Evolutionary conservation across 1,284 basidiomycete genomes (phyloP), one percentile per base, ranked within the genome.

Genomic region (Coniophora puteana): DNA sequence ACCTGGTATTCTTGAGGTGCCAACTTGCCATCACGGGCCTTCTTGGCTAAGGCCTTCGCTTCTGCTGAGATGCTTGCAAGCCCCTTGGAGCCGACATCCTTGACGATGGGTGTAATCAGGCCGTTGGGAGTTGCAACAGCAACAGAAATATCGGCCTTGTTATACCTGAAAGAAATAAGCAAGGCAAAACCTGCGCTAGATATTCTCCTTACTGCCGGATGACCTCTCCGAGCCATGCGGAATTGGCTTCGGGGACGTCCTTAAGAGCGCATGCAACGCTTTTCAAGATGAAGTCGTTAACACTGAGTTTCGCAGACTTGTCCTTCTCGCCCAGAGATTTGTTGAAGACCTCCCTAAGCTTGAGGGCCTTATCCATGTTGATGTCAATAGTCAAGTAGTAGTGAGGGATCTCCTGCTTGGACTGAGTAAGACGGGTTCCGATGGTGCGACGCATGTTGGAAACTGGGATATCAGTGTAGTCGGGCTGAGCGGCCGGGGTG

Each of bases 261-360:
- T 78, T 76, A 43, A 98, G 77, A 4, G 96, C 95, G 51, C 93
- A 86, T 8, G 87, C 83, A 32, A 89, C 83, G 5, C 93, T 96
- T 72, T 99, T 99, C 63, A 98, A 83, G 57, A 99, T 83, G 62
- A 99, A 99, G 71, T 99, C 96, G 64, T 98, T 97, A 45, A 99
- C 92, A 50, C 90, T 94, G 47, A 99, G 79, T 74, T 99, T 99
- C 38, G 83, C 80, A 47, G 77, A 72, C 56, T 86, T 87, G 62
- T 89, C 85, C 67, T 88, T 86, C 59, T 93, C 93, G 31, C 78
- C 79, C 33, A 91, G 66, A 26, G 85, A 77, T 62, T 87, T 87
- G 78, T 99, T 99, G 75, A 99, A 99, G 48, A 98, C 85, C 65
- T 94, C 83, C 44, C 95, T 80, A 47, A 99, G 78, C 70, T 97